A percentile compares a stretch with the other conserved stretches of the same genome.
These are phyloP conservation scores for Cantharellus cinnabarinus DNA, from an alignment of 768 basidiomycete species.

Conservation along the genomic window DNA sequence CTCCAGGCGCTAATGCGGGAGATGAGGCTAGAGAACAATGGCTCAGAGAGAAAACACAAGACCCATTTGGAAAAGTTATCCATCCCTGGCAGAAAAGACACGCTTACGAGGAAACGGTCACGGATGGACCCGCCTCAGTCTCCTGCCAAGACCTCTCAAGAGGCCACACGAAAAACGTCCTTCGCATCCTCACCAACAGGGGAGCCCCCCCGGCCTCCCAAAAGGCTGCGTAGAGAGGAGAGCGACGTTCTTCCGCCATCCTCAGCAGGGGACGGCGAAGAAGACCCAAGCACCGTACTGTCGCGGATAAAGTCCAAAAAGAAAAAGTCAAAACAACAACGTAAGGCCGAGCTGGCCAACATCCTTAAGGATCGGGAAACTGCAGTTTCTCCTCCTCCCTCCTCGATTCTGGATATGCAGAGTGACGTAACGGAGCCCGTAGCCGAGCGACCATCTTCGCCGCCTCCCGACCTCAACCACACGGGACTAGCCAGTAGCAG, in stretches of 20 bases:
- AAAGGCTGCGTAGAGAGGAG: background rate
- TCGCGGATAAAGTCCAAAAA: background rate
- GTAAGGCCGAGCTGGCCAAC: background rate
- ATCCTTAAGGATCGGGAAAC: too few relatives aligned
- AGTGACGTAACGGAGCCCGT: too few relatives aligned
- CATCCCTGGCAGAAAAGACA: background rate
- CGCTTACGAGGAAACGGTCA: background rate
- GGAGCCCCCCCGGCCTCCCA: background rate
- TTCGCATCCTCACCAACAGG: background rate
- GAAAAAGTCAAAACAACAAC: background rate
- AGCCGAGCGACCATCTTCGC: too few relatives aligned
- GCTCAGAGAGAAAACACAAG: slow-evolving; percentile 1
- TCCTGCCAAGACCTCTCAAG: background rate
- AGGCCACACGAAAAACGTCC: background rate
- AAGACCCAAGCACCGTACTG: background rate
- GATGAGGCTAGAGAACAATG: slow-evolving; percentile 3
- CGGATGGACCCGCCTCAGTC: background rate
- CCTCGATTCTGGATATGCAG: too few relatives aligned
- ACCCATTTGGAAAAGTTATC: background rate
- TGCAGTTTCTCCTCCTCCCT: too few relatives aligned
- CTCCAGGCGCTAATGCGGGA: slow-evolving; percentile 2
- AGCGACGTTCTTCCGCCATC: slow-evolving; percentile 2
- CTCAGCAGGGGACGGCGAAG: slow-evolving; percentile 6
- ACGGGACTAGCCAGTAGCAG: slow-evolving; percentile 8
- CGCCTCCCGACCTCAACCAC: background rate